Conservation (phyloP, 148 eudicot genomes). For the Diospyros kaki region DNA sequence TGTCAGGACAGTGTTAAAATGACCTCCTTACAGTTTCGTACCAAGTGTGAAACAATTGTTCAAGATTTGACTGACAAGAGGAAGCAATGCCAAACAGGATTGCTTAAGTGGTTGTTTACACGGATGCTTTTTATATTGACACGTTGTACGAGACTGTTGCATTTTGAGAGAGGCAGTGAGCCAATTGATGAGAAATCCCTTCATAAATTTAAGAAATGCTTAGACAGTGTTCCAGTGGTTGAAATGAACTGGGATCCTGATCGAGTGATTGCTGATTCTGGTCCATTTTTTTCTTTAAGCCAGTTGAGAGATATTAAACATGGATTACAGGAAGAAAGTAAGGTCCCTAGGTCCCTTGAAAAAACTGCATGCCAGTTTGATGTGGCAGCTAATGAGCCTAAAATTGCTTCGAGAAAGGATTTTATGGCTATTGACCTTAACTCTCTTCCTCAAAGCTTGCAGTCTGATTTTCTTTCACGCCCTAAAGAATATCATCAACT, state of each 20-base stretch:
- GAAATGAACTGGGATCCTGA: conserved; percentile 48
- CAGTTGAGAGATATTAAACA: conserved; percentile 17
- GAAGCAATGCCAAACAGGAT: conserved; percentile 40
- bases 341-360: neutral
- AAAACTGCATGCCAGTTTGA: conserved; percentile 12
- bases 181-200: conserved; percentile 41
- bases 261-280: conserved; percentile 24
- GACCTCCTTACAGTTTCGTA: conserved; percentile 43
- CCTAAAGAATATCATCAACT: conserved; percentile 12
- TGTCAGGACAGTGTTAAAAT: conserved; percentile 39
- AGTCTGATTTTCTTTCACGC: conserved; percentile 13
- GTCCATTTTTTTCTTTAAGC: conserved; percentile 14
- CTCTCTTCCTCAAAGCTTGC: neutral
- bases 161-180: conserved; percentile 54
- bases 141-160: conserved; percentile 63
- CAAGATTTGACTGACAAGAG: conserved; percentile 55
- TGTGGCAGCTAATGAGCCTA: conserved; percentile 5
- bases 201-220: conserved; percentile 40
- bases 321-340: conserved; percentile 16
- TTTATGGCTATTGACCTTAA: conserved; percentile 12
- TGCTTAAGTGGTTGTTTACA: conserved; percentile 53
- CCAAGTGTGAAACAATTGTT: conserved; percentile 52
- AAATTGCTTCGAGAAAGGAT: conserved; percentile 9
- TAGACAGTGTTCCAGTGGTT: conserved; percentile 51
- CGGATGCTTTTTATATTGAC: conserved; percentile 64